phyloP scores from a whole-genome alignment of 2,329 filamentous ascomycete species.

The Neopestalotiopsis rosae region DNA sequence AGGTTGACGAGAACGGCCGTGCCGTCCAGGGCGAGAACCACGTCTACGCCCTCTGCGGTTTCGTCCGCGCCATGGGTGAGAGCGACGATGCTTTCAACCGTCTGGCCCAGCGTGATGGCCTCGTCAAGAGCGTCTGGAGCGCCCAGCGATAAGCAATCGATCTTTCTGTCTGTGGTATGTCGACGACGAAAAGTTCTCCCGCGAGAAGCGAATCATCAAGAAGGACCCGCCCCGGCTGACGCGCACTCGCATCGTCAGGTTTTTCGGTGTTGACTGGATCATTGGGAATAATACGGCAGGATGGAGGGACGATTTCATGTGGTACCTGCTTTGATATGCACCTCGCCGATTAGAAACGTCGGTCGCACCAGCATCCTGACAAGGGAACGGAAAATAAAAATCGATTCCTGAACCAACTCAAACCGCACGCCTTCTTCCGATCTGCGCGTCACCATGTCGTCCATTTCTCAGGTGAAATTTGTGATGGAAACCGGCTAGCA shows the following conservation, averaged over 20 bases:
- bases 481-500: constrained; percentile 52
- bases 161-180: constrained; percentile 20
- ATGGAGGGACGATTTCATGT: constrained; percentile 25
- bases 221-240: background rate
- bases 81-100: constrained; percentile 96
- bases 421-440: background rate
- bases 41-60: constrained; percentile 95
- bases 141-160: constrained; percentile 61
- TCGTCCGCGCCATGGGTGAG: constrained; percentile 98
- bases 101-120: constrained; percentile 92
- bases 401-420: constrained; percentile 18
- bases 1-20: constrained; percentile 98
- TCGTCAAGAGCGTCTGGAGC: constrained; percentile 97
- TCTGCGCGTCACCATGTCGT: background rate
- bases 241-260: constrained; percentile 18
- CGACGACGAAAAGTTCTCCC: background rate
- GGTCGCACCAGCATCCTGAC: constrained; percentile 18
- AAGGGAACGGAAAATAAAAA: constrained; percentile 22
- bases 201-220: background rate
- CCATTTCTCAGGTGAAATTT: background rate
- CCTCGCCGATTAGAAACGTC: constrained; percentile 31
- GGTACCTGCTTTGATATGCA: constrained; percentile 37
- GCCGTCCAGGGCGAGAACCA: constrained; percentile 94
- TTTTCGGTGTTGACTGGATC: constrained; percentile 29
- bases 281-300: constrained; percentile 27